Evolutionary conservation across 106 monocot species (phyloP).

Genomic region (Ottelia alismoides): DNA sequence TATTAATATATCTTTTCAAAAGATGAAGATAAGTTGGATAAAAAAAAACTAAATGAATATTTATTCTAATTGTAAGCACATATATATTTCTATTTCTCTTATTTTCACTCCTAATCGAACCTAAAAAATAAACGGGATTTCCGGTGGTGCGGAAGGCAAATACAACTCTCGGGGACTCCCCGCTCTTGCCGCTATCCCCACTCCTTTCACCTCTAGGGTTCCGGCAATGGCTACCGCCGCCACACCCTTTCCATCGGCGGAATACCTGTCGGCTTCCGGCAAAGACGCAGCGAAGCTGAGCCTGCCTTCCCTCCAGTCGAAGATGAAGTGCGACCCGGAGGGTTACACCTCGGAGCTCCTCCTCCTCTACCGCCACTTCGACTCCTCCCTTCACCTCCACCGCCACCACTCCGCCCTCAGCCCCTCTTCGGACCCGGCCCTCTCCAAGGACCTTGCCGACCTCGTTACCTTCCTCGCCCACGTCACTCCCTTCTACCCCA

Average conservation of each 20-base stretch:
- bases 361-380: constrained; percentile 62
- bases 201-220: no score
- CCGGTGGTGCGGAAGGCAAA: no score
- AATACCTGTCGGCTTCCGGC: constrained; percentile 39
- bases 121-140: no score
- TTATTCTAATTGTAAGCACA: no score
- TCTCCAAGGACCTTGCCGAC: constrained; percentile 67
- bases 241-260: constrained; percentile 25
- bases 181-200: no score
- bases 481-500: constrained; percentile 65
- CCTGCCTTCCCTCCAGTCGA: constrained; percentile 69
- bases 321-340: constrained; percentile 91
- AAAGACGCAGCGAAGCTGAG: constrained; percentile 24
- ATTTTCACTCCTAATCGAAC: no score
- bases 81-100: no score
- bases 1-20: no score
- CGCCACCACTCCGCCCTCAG: constrained; percentile 42
- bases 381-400: constrained; percentile 67
- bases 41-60: no score
- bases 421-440: constrained; percentile 33
- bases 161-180: no score
- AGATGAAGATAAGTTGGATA: no score
- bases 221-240: constrained; percentile 3
- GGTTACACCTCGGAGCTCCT: constrained; percentile 70
- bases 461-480: constrained; percentile 78